phyloP scores from a whole-genome alignment of 495 filamentous ascomycete genomes.

The Podospora sp. region DNA sequence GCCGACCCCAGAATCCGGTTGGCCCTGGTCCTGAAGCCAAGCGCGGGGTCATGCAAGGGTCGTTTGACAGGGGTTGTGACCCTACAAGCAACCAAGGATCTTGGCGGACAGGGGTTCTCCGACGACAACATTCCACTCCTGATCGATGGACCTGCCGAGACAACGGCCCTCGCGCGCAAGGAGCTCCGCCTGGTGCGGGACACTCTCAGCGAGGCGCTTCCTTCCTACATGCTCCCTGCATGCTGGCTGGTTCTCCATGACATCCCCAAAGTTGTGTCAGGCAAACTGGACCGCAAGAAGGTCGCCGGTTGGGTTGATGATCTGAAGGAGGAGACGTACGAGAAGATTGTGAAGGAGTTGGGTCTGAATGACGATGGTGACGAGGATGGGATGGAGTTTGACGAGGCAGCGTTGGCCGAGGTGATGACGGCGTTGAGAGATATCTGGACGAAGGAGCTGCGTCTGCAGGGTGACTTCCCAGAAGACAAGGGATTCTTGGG shows the following conservation, averaged over 20 bases:
- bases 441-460: constrained; percentile 28
- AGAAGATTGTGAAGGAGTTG: constrained; percentile 21
- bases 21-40: constrained; percentile 25
- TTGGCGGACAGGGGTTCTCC: constrained; percentile 10
- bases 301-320: constrained; percentile 24
- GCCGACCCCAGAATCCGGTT: constrained; percentile 23
- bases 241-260: constrained; percentile 55
- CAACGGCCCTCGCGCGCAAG: constrained; percentile 14
- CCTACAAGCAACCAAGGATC: constrained; percentile 33
- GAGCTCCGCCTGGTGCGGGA: constrained; percentile 21
- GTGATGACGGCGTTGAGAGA: constrained; percentile 20
- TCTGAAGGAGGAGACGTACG: constrained; percentile 20
- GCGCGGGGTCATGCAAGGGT: constrained; percentile 25
- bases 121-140: constrained; percentile 11
- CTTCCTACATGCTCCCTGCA: constrained; percentile 58
- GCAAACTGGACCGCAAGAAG: constrained; percentile 57
- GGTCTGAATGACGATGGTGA: constrained; percentile 19
- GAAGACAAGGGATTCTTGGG: constrained; percentile 26
- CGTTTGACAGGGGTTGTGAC: constrained; percentile 28
- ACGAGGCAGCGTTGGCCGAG: constrained; percentile 15
- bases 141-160: constrained; percentile 15
- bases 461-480: constrained; percentile 22
- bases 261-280: constrained; percentile 54
- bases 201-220: constrained; percentile 28
- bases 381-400: constrained; percentile 14